Evolutionary conservation across 495 filamentous ascomycete species (phyloP), one percentile per base, ranked within the genome.

Genomic region (Xylaria castorea): DNA sequence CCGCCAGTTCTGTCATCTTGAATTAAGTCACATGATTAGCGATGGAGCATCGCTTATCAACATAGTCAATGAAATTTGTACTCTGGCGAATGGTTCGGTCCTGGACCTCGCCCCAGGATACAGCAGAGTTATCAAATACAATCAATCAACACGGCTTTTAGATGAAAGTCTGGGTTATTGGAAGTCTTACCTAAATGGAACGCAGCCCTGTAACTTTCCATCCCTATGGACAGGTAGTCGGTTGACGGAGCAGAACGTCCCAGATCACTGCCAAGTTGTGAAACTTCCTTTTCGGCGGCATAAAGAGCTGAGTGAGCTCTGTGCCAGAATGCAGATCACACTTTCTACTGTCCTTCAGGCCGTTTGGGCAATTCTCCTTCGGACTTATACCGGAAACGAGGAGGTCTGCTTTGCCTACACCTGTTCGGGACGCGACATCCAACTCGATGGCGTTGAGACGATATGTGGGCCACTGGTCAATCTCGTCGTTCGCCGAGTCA

Each of bases 351-450:
- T 84, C 0, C 82, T 89, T 71, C 88, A 87, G 55, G 80, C 82
- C 3, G 85, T 83, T 4, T 90, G 88, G 88, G 87, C 84, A 2
- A 75, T 89, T 18, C 82, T 85, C 0, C 77, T 90, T 55, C 83
- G 84, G 36, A 75, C 74, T 46, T 89, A 88, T 74, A 85, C 82
- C 64, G 81, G 82, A 1, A 82, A 83, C 5, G 75, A 85, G 25
- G 87, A 89, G 57, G 80, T 89, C 0, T 88, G 83, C 66, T 90
- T 88, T 72, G 85, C 85, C 44, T 89, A 89, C 69, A 80, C 87
- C 62, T 79, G 83, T 22, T 89, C 86, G 1, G 81, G 87, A 18
- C 79, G 88, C 40, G 87, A 90, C 75, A 75, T 82, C 6, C 73
- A 86, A 7, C 79, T 86, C 1, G 78, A 83, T 40, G 80, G 78